These are phyloP conservation scores for Colletotrichum acutatum DNA, from an alignment of 2,329 filamentous ascomycete genomes.

Conservation along the genomic window DNA sequence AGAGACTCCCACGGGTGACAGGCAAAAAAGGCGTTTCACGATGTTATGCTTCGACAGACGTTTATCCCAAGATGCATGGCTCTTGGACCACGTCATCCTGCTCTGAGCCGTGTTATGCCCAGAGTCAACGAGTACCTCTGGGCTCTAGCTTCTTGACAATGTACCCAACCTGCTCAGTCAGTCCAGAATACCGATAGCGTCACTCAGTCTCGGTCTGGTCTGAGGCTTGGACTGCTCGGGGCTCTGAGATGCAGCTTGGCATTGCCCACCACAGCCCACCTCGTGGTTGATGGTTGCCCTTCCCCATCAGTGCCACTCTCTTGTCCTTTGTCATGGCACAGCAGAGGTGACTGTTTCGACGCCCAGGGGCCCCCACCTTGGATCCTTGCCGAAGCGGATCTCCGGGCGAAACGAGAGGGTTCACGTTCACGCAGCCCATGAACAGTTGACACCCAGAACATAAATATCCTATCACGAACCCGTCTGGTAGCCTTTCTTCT, in stretches of 20 bases:
- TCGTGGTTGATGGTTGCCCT: not conserved
- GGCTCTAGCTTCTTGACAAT: not conserved
- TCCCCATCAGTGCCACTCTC: slow-evolving; percentile 22
- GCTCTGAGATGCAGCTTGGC: slow-evolving; percentile 32
- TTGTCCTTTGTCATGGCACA: slow-evolving; percentile 24
- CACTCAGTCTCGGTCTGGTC: slow-evolving; percentile 21
- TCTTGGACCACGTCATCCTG: slow-evolving; percentile 23
- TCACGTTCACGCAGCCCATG: slow-evolving; percentile 22
- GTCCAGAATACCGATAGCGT: slow-evolving; percentile 23
- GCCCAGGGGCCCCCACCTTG: not conserved
- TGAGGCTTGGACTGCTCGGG: slow-evolving; percentile 35
- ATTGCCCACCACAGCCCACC: slow-evolving; percentile 27
- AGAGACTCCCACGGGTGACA: slow-evolving; percentile 19
- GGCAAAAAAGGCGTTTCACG: slow-evolving; percentile 30
- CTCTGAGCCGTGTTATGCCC: slow-evolving; percentile 16
- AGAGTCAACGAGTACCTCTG: slow-evolving; percentile 9
- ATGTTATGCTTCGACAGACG: slow-evolving; percentile 24
- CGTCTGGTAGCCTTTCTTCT: not conserved
- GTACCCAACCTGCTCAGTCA: not conserved
- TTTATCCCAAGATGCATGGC: slow-evolving; percentile 11
- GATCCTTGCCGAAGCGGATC: slow-evolving; percentile 26
- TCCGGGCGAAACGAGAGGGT: slow-evolving; percentile 21
- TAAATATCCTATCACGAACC: slow-evolving; percentile 36
- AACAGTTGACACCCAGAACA: slow-evolving; percentile 15
- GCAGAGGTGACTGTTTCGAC: slow-evolving; percentile 24